Base-by-base conservation (phyloP, 768 basidiomycete species). In the Gautieria morchelliformis region DNA sequence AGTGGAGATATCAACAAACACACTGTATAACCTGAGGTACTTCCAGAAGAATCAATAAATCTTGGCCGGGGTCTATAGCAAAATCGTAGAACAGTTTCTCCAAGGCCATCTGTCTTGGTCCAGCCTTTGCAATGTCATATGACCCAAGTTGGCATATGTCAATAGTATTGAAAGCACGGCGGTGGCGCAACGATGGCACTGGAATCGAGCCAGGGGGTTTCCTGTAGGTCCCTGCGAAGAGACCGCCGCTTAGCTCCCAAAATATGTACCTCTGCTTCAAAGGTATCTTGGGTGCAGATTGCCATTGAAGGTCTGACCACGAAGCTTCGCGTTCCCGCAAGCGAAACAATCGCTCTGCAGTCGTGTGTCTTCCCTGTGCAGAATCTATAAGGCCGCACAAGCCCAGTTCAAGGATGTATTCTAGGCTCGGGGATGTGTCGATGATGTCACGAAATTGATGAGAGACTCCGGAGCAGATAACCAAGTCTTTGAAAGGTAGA, bases 351-450 rank as follows among this genome's bases (percentile, higher is more conserved):
- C 37, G 46, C 15, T 57, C 47, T 14, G 46, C 22, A 1, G 45
- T 57, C 8, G 35, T 35, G n/a, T 37, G 27, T 2, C 20, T 12
- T 7, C 35, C 35, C 9, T 10, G n/a, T 11, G 15, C 11, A 32
- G 47, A 57, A n/a, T 57, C 56, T 17, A 39, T 27, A 39, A 57
- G 37, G n/a, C 56, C 56, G 22, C 42, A 47, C n/a, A 57, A 35
- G 7, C 56, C 56, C 35, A 57, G 33, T 49, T 57, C 56, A 32
- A 57, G 27, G 11, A 57, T 50, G 24, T 57, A 57, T 50, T 57
- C 46, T 19, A 57, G 37, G 20, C 15, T 20, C 11, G 56, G 15
- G 24, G 56, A 48, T 5, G 56, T 37, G 14, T 57, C 56, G 17
- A 57, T 50, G 14, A 57, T 35, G 10, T 57, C 46, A 7, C 39